These are phyloP conservation scores for Gastrolobium bilobum DNA, from an alignment of 306 rosid genomes.

Conservation along the genomic window DNA sequence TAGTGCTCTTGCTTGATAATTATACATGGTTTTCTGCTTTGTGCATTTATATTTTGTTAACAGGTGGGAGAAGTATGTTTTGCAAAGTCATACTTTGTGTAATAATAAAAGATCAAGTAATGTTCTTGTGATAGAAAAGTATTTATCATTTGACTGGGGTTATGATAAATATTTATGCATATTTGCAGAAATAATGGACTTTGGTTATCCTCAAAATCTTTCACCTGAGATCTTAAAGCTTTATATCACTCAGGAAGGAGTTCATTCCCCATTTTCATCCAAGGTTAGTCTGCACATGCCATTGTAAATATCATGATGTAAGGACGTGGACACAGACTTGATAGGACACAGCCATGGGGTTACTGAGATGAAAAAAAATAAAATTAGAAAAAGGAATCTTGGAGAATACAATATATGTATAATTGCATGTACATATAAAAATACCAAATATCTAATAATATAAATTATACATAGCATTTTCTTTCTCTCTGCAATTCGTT, in stretches of 20 bases:
- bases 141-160: constrained; percentile 39
- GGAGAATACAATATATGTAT: constrained; percentile 9
- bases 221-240: constrained; percentile 97
- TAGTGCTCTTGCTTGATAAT: constrained; percentile 33
- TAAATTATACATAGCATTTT: neutral
- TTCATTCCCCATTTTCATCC: constrained; percentile 97
- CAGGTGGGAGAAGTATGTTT: constrained; percentile 11
- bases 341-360: constrained; percentile 35
- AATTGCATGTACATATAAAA: neutral
- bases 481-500: neutral
- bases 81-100: constrained; percentile 15
- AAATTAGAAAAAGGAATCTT: constrained; percentile 21
- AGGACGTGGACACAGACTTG: neutral
- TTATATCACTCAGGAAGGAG: constrained; percentile 98
- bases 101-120: constrained; percentile 1
- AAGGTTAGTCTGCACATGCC: constrained; percentile 67
- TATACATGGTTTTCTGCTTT: constrained; percentile 10
- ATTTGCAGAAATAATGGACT: constrained; percentile 95
- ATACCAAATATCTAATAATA: constrained; percentile 22
- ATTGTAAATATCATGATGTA: constrained; percentile 33
- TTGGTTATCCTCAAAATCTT: constrained; percentile 98
- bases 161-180: constrained; percentile 25
- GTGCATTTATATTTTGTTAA: constrained; percentile 35
- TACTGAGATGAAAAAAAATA: neutral
- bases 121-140: constrained; percentile 11